A percentile compares a stretch with the other conserved stretches of the same genome.
phyloP scores from a whole-genome alignment of 441 rosid species.

The Pelargonium myrrhifolium region DNA sequence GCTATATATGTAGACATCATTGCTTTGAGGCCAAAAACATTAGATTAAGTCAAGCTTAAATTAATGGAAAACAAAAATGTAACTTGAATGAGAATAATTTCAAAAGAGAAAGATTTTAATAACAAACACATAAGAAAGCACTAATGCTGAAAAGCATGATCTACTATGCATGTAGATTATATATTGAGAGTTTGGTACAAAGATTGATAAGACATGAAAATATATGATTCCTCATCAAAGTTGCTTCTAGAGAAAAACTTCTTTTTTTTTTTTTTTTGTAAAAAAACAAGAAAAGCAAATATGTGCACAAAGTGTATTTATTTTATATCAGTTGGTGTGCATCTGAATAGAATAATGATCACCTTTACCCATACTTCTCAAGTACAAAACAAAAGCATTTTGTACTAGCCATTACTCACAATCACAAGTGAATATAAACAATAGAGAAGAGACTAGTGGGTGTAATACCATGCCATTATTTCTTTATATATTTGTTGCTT shows the following conservation, averaged over 20 bases:
- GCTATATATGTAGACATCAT: too few relatives aligned
- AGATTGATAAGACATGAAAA: not conserved
- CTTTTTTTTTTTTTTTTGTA: too few relatives aligned
- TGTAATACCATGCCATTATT: not conserved
- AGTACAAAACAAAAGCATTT: not conserved
- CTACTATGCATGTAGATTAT: not conserved
- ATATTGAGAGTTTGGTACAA: not conserved
- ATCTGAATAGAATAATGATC: not conserved
- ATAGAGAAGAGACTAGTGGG: not conserved
- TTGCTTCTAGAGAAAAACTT: not conserved
- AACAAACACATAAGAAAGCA: not conserved
- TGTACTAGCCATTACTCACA: not conserved
- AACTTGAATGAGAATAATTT: too few relatives aligned
- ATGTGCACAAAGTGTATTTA: too few relatives aligned
- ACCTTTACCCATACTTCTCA: not conserved
- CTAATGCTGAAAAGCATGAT: not conserved
- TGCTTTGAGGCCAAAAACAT: too few relatives aligned
- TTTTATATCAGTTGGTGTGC: too few relatives aligned
- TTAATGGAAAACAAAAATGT: too few relatives aligned
- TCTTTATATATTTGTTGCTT: not conserved
- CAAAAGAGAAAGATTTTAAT: too few relatives aligned
- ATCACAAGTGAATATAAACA: not conserved
- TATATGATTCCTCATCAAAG: not conserved
- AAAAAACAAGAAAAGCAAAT: too few relatives aligned
- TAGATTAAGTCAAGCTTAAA: too few relatives aligned